Conservation (phyloP, 805 yeast genomes). For the Wickerhamomyces ciferrii region DNA sequence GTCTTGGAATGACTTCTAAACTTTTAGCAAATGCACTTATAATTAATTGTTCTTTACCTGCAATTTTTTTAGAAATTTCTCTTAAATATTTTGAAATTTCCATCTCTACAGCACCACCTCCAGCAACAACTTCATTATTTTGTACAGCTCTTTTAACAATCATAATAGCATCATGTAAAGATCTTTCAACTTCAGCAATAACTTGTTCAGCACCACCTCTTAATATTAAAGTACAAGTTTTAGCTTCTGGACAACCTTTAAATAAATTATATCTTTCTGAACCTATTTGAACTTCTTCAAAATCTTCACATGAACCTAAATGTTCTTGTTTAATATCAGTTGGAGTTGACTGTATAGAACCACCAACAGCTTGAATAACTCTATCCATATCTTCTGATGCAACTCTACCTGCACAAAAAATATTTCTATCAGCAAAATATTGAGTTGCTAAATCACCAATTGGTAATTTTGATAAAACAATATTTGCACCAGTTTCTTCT, state of each 20-base stretch:
- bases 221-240: conserved; percentile 87
- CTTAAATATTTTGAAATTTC: conserved; percentile 85
- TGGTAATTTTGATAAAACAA: conserved; percentile 90
- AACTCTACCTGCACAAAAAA: conserved; percentile 97
- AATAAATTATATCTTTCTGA: conserved; percentile 92
- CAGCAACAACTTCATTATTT: conserved; percentile 87
- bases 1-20: conserved; percentile 93
- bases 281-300: conserved; percentile 95
- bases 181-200: conserved; percentile 95
- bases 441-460: conserved; percentile 99
- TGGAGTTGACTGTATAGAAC: conserved; percentile 74
- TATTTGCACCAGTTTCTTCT: conserved; percentile 81
- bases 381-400: conserved; percentile 85
- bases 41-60: conserved; percentile 94
- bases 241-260: conserved; percentile 86
- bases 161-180: conserved; percentile 97
- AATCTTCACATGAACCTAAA: conserved; percentile 77
- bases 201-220: conserved; percentile 99
- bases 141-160: conserved; percentile 92
- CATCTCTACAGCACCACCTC: conserved; percentile 99
- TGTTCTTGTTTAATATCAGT: conserved; percentile 64
- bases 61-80: conserved; percentile 79
- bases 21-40: conserved; percentile 93
- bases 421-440: conserved; percentile 91
- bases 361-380: conserved; percentile 92